Base-by-base conservation (phyloP, 2,329 filamentous ascomycete genomes). In the Colletotrichum euphorbiae region DNA sequence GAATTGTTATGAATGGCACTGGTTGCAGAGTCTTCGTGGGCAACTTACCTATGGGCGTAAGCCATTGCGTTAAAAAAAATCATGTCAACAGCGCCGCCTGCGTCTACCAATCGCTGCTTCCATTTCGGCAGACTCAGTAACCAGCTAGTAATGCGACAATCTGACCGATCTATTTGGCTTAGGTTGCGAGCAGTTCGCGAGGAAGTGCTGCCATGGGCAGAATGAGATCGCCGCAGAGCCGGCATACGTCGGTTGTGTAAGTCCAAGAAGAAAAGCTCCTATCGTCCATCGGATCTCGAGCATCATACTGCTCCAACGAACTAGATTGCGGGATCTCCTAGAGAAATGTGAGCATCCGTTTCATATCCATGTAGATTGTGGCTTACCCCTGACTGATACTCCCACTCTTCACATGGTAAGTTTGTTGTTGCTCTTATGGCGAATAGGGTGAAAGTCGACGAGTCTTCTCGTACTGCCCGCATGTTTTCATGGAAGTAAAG, bases 351-450 rank as follows among this genome's bases (percentile, higher is more conserved):
- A 67, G 45, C 21, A 11, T 15, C 19, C 21, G 33, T 15, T 46
- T 33, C 19, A 17, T 15, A 9, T 33, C 6, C n/a, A 40, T 7
- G 19, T 36, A 72, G n/a, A 15, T 13, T 15, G 11, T 9, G n/a
- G 19, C 78, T 72, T 73, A 81, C 80, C 66, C 79, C 79, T 67
- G 76, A 73, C 42, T 80, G 76, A 64, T 80, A 82, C 69, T 81
- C 76, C 73, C 74, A 78, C 69, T 81, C 78, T 71, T 81, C 80
- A 55, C 78, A 81, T 1, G 80, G 80, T 17, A 81, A 67, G 45
- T 80, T 78, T 15, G 78, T 76, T 19, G 79, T 75, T 21, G 74
- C 73, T 13, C 75, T 71, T 24, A 78, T 69, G 11, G 75, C 72
- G 15, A 69, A 73, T 28, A 78, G 72, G 28, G 74, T 68, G 42